Percentiles rank a stretch among this genome's conserved stretches.
Conservation (phyloP, 2,329 filamentous ascomycete species). For the Juglanconis sp. region DNA sequence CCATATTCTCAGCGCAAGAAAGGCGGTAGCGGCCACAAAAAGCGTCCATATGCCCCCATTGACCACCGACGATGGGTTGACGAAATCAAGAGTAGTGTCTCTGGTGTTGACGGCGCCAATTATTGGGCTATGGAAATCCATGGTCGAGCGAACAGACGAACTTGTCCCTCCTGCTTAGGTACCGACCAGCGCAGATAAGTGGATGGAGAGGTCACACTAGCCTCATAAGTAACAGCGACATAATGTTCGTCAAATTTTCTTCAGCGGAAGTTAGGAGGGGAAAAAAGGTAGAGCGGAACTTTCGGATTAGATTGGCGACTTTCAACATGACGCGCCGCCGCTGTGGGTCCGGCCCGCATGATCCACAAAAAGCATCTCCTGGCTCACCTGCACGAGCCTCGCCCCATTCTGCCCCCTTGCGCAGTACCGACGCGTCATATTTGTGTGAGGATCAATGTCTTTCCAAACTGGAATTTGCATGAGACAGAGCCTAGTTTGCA, state of each 20-base stretch:
- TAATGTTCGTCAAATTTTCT: too few species aligned
- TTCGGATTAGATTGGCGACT: not conserved
- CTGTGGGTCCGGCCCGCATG: not conserved
- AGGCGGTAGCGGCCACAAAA: conserved; percentile 17
- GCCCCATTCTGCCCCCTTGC: not conserved
- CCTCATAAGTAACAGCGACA: not conserved
- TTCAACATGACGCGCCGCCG: not conserved
- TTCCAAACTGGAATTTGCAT: not conserved
- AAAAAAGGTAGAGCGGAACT: not conserved
- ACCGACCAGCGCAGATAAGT: not conserved
- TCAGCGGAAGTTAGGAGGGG: not conserved
- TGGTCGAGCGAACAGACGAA: not conserved
- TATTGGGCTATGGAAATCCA: not conserved
- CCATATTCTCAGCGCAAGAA: conserved; percentile 22
- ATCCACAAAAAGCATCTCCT: not conserved
- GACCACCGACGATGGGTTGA: conserved; percentile 17
- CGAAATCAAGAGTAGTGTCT: conserved; percentile 1
- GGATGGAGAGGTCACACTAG: not conserved
- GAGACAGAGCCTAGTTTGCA: not conserved
- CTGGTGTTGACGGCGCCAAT: not conserved
- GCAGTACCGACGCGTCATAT: not conserved
- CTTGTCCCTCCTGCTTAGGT: not conserved
- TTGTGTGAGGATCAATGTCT: not conserved
- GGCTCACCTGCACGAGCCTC: not conserved
- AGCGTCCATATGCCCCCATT: conserved; percentile 21